Base-by-base conservation (phyloP, 495 filamentous ascomycete species). In the Articulospora tetracladia region DNA sequence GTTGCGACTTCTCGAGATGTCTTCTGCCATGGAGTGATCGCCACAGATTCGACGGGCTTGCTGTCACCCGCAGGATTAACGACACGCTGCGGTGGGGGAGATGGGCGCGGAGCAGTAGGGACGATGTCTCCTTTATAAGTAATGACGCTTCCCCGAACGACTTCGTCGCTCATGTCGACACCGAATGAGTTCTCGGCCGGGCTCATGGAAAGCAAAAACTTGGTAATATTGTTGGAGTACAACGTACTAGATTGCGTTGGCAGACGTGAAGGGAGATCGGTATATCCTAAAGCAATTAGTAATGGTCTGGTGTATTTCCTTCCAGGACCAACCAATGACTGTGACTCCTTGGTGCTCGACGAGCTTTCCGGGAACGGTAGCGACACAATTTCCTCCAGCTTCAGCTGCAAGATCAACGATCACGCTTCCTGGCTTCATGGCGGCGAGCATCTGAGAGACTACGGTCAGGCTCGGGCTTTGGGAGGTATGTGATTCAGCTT, bases 221-320 rank as follows among this genome's bases (percentile, higher is more conserved):
- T 93, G 59, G 85, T 90, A 65, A 93, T 90, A 64, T 93, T 93
- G 78, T 93, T 93, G 19, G 87, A 91, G 73, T 92, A 93, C 24
- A 93, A 73, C 1, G 89, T 91, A 4, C 88, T 92, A 0, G 88
- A 86, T 66, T 93, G 90, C 23, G 89, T 92, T 0, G 90, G 88
- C 8, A 93, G 77, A 20, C 88, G 80, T 7, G 90, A 92, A 0
- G 90, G 90, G 44, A 92, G 74, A 72, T 93, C 89, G 47, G 89
- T 93, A 70, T 93, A 92, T 20, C 88, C 85, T 87, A 53, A 0
- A 22, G 0, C 36, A 22, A 30, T 55, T 25, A 47, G 13, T 8
- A 17, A 3, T 25, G 53, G 1, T 22, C 1, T 1, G 39, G 20
- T 28, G 1, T n/a, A 28, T 7, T 10, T 22, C 34, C n/a, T 20